These are phyloP conservation scores for Schizonepeta tenuifolia DNA, from an alignment of 257 asterid species.

Conservation along the genomic window DNA sequence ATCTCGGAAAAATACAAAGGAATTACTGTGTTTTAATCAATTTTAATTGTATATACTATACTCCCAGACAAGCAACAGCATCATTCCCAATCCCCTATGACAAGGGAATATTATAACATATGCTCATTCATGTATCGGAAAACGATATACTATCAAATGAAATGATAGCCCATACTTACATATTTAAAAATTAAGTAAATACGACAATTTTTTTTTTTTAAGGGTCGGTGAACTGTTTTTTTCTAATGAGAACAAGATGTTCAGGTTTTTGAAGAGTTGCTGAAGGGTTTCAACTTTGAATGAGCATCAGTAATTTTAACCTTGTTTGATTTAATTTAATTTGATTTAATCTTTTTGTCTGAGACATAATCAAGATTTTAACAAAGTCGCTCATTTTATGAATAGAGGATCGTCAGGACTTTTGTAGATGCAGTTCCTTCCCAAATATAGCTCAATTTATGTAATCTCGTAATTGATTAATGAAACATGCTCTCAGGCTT, in stretches of 20 bases:
- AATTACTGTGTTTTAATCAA: neutral
- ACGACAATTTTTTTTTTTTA: neutral
- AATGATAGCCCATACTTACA: neutral
- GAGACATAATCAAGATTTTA: too few species aligned
- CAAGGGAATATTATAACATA: constrained; percentile 4
- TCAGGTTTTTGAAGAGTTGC: neutral
- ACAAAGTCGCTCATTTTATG: too few species aligned
- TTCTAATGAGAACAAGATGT: neutral
- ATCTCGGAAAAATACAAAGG: neutral
- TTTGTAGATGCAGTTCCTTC: too few species aligned
- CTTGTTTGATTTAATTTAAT: too few species aligned
- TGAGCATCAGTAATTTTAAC: too few species aligned
- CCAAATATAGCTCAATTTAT: too few species aligned
- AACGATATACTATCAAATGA: too few species aligned
- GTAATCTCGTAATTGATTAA: too few species aligned
- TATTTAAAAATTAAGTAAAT: neutral
- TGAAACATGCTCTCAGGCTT: too few species aligned
- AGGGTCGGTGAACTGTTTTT: neutral
- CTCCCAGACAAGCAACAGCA: constrained; percentile 6
- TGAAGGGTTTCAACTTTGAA: too few species aligned
- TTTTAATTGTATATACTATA: neutral
- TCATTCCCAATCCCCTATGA: neutral
- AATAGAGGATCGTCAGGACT: too few species aligned
- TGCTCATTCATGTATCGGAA: neutral
- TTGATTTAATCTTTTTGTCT: too few species aligned